Conservation (phyloP, 345 rosid species). For the Eutrema yunnanense region DNA sequence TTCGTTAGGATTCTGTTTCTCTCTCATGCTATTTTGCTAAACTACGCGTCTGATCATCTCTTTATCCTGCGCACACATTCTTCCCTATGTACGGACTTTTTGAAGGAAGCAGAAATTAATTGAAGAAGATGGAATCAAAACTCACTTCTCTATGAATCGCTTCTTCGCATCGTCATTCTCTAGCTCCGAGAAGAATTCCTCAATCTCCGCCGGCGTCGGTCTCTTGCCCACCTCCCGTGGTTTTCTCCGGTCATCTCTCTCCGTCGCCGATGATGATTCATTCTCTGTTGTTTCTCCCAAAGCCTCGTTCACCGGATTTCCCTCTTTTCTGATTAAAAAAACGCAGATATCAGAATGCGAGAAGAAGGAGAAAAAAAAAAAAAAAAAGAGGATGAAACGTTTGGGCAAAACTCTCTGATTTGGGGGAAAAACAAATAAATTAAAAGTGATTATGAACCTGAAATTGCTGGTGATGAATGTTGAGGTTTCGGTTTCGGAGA, state of each 20-base stretch:
- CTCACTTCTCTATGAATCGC: slow-evolving; percentile 52
- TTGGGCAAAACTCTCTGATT: not conserved
- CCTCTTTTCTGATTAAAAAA: slow-evolving; percentile 27
- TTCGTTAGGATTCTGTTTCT: slow-evolving; percentile 37
- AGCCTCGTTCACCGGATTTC: slow-evolving; percentile 19
- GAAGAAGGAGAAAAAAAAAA: not conserved
- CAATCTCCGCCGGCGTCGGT: slow-evolving; percentile 41
- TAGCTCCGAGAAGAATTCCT: slow-evolving; percentile 32
- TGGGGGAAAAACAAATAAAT: not conserved
- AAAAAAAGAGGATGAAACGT: not conserved
- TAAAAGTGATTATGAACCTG: slow-evolving; percentile 35
- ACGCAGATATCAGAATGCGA: not conserved
- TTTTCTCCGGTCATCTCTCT: not conserved
- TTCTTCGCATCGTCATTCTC: slow-evolving; percentile 35
- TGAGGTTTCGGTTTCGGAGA: slow-evolving; percentile 41
- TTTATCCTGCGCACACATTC: slow-evolving; percentile 40
- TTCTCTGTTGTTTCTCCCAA: slow-evolving; percentile 23
- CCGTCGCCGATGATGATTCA: slow-evolving; percentile 15
- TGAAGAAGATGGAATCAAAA: not conserved
- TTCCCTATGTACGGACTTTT: slow-evolving; percentile 4
- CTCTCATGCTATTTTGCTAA: slow-evolving; percentile 9
- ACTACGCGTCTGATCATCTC: slow-evolving; percentile 19
- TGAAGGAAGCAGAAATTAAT: not conserved
- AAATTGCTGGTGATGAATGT: slow-evolving; percentile 35
- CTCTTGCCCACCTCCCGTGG: slow-evolving; percentile 5